Evolutionary conservation across 2,329 filamentous ascomycete species (phyloP).

Genomic region (Trichoderma sp.): DNA sequence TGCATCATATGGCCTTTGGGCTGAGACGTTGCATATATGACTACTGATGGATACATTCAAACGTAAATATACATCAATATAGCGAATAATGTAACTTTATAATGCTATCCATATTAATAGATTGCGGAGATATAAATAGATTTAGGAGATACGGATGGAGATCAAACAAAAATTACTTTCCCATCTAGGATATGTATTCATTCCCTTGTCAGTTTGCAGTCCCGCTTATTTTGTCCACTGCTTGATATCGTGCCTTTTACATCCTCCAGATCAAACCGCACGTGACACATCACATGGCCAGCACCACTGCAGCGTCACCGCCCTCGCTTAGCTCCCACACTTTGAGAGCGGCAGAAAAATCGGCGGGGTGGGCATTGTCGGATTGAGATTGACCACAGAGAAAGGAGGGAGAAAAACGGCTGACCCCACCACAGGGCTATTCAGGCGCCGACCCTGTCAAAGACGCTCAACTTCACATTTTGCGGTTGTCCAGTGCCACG

Average conservation of each 20-base stretch:
- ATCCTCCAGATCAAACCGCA: background rate
- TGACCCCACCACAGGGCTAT: conserved; percentile 41
- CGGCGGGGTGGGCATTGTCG: conserved; percentile 33
- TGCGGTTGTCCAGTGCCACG: conserved; percentile 26
- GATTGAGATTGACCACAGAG: conserved; percentile 18
- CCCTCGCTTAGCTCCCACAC: conserved; percentile 44
- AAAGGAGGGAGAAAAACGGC: conserved; percentile 8
- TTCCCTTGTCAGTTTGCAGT: background rate
- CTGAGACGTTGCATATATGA: background rate
- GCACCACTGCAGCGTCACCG: conserved; percentile 30
- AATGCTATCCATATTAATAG: background rate
- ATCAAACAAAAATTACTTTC: background rate
- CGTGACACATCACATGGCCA: conserved; percentile 27
- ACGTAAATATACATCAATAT: background rate
- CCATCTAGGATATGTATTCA: background rate
- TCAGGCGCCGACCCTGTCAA: conserved; percentile 33
- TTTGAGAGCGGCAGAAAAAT: conserved; percentile 38
- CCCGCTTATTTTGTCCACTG: background rate
- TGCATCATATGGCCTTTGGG: background rate
- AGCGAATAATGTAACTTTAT: background rate
- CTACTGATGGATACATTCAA: background rate
- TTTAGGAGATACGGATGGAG: background rate
- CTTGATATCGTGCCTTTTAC: background rate
- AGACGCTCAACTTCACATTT: conserved; percentile 30
- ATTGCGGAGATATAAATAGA: background rate